These are phyloP conservation scores for Fraxinus excelsior DNA, from an alignment of 257 asterid species.

Conservation along the genomic window DNA sequence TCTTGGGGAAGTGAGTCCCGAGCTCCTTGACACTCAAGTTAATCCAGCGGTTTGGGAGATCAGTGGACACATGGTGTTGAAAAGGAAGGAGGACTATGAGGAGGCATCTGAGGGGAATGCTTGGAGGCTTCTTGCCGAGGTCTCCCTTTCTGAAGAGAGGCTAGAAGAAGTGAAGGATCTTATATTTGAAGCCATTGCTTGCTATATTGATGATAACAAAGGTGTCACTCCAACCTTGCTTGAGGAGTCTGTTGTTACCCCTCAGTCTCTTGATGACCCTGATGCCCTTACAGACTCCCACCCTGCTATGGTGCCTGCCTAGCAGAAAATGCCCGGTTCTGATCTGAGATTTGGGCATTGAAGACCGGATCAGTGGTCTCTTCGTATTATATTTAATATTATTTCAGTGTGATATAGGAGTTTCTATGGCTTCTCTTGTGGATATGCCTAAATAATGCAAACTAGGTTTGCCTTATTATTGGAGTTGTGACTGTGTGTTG, in stretches of 20 bases:
- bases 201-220: conserved; percentile 34
- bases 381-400: neutral
- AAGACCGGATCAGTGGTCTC: neutral
- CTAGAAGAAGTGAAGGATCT: conserved; percentile 85
- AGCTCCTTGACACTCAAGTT: conserved; percentile 93
- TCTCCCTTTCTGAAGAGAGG: conserved; percentile 85
- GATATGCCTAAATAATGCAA: conserved; percentile 37
- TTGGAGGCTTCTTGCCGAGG: conserved; percentile 93
- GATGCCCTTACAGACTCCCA: conserved; percentile 60
- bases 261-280: conserved; percentile 52
- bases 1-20: conserved; percentile 83
- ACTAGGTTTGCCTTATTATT: conserved; percentile 28
- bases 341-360: neutral
- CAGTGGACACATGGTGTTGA: conserved; percentile 94
- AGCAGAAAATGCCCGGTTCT: conserved; percentile 21
- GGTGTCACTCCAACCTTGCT: neutral
- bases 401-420: neutral
- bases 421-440: conserved; percentile 10
- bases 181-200: conserved; percentile 68
- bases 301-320: conserved; percentile 62
- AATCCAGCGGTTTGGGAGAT: conserved; percentile 99
- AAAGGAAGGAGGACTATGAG: conserved; percentile 82
- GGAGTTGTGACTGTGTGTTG: conserved; percentile 22
- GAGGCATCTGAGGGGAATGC: conserved; percentile 87
- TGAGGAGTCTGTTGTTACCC: conserved; percentile 39